Evolutionary conservation across 768 basidiomycete genomes (phyloP), one percentile per base, ranked within the genome.

Genomic region (Lepiota brunneoincarnata): DNA sequence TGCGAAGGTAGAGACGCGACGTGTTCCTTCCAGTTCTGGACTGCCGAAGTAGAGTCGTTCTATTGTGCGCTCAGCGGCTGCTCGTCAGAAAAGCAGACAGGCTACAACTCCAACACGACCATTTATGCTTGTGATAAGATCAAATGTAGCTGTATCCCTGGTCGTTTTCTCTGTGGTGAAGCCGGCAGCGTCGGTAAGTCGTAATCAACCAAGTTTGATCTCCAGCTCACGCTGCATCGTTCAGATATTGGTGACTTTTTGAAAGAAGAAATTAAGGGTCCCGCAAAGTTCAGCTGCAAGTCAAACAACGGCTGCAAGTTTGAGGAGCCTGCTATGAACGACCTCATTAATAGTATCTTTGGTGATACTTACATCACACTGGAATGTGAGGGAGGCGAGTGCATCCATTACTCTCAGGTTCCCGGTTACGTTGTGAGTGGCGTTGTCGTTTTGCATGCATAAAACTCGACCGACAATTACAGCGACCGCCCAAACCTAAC

Each of bases 11-110:
- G 65, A 1, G 73, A 77, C 11, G 71, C 73, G 3, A 82, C 82
- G 0, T 99, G 97, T 66, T 83, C 84, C 20, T 99, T 99, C 79
- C 95, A 99, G 70, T 99, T 99, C 74, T 99, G 97, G 97, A 92
- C 93, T 7, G 93, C 89, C 5, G 78, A 90, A 61, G 80, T 93
- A 52, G 96, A 99, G 67, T 95, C 93, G 0, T 98, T 99, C 70
- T 98, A 97, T 71, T 99, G 97, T 70, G 82, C 83, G 9, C 78
- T 99, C 50, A 78, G 89, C 39, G 66, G 79, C 15, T 98, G 97
- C 65, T 67, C 64, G 2, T 83, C 83, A 5, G 64, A 75, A 34
- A 64, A 55, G 1, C 66, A 67, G 23, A 62, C 72, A 1, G 84
- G 80, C 6, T 87, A 83, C 64, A 80, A 86, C 51, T 70, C 72